Base-by-base conservation (phyloP, 2,329 filamentous ascomycete species). In the Claviceps citrina region DNA sequence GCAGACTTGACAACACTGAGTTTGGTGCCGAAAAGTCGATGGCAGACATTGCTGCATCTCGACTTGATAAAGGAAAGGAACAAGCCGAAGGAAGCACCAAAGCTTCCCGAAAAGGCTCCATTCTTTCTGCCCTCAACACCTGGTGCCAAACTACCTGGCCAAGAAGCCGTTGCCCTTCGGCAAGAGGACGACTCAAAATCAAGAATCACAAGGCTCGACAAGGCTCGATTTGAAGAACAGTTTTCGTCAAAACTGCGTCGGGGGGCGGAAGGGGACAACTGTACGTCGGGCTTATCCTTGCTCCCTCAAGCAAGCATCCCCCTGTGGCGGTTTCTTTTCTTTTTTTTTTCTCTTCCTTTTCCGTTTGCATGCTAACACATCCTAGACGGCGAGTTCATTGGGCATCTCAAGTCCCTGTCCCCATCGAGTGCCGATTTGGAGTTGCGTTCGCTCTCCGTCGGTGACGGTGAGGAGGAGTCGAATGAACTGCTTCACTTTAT, bases 31-130 rank as follows among this genome's bases (percentile, higher is more conserved):
- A 86, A 83, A 58, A 85, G 82, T 46, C 76, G 82, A 51, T 98
- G 91, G 91, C 89, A 96, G 60, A 95, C 86, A 1, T 68, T 98
- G 12, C 68, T 98, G 22, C 84, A 98, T 57, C 71, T 98, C 2
- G 91, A 98, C 54, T 65, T 86, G 20, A 94, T 98, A 56, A 83
- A 87, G 63, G 76, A 86, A 60, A 82, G 91, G 45, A 98, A 98
- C 62, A 93, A 91, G 60, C 91, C 93, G 0, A 87, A 78, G 48
- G 86, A 95, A 58, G 76, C 87, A 0, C 87, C 87, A 13, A 95
- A 95, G 62, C 73, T 78, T 6, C 91, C 91, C 0, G 84, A 95
- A 56, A 93, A 93, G 54, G 89, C 89, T 0, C 93, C 91, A 0
- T 96, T 96, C 68, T 96, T 96, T 67, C 68, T 96, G 4, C 84